Evolutionary conservation across 495 filamentous ascomycete species (phyloP), one percentile per base, ranked within the genome.

Genomic region (Clohesyomyces aquaticus): DNA sequence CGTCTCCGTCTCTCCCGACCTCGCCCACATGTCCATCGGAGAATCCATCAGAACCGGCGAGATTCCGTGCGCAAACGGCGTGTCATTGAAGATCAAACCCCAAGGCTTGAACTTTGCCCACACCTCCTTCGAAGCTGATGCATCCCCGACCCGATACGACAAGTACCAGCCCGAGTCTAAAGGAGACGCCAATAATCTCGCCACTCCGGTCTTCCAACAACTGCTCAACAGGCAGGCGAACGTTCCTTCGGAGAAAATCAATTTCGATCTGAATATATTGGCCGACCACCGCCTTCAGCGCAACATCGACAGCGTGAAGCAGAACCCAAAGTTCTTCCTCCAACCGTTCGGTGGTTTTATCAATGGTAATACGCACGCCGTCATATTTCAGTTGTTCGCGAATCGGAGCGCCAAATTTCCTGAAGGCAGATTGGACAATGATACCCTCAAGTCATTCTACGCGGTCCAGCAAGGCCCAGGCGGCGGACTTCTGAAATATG

Each of bases 121-220:
- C 66, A 83, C 81, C 68, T 80, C 82, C 29, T 81, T 81, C 65
- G 84, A 87, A 71, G 65, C 75, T 4, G 83, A 88, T 68, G 78
- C 74, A 12, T 86, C 82, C 35, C 77, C 83, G 9, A 82, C 81
- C 0, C 77, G 80, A 12, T 77, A 78, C 14, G 82, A 86, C 52
- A 75, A 81, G 16, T 84, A 70, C 50, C 49, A 60, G 12, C 29
- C 18, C 21, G 56, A 19, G 14, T 25, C 18, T 14, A 71, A 50
- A 43, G 74, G 74, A 56, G 73, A 74, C 47, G 66, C 62, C 59
- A 73, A 75, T 55, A 53, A 69, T 32, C 28, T 76, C 28, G 59
- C 67, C 16, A 51, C 72, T 25, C 54, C 72, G 4, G 67, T 71
- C 35, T 77, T 77, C 59, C 19, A 71, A 21, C 67, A 71, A 43